Evolutionary conservation across 2,329 filamentous ascomycete species (phyloP).

Genomic region (Bisporella sp.): DNA sequence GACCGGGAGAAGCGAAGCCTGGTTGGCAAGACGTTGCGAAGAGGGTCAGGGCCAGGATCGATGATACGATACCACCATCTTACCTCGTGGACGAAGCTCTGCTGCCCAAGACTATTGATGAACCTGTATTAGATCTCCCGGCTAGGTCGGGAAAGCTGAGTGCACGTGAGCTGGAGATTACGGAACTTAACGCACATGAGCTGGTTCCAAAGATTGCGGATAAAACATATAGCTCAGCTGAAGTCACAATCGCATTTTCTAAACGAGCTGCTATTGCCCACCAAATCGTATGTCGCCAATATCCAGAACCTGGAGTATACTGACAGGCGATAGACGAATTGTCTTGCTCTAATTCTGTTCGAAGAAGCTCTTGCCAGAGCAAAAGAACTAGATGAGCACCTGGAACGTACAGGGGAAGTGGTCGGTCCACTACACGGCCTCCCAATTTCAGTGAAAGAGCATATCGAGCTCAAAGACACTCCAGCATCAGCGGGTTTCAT

Average conservation of each 20-base stretch:
- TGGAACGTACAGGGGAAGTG: neutral
- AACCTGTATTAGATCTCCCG: neutral
- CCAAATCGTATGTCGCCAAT: slow-evolving; percentile 34
- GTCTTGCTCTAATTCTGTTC: slow-evolving; percentile 16
- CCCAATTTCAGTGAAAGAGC: slow-evolving; percentile 1
- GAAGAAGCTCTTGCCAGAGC: slow-evolving; percentile 4
- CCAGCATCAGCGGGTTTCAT: neutral
- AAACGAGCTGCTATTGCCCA: slow-evolving; percentile 44
- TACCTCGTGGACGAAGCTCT: neutral
- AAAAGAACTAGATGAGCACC: slow-evolving; percentile 1
- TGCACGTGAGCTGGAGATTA: slow-evolving; percentile 39
- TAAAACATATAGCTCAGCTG: slow-evolving; percentile 37
- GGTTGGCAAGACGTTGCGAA: neutral
- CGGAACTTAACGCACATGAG: slow-evolving; percentile 24
- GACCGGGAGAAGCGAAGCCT: neutral
- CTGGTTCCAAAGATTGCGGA: slow-evolving; percentile 22
- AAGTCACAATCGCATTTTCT: slow-evolving; percentile 42
- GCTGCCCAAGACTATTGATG: neutral
- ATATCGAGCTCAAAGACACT: neutral
- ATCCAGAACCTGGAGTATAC: neutral
- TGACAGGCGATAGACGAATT: slow-evolving; percentile 18
- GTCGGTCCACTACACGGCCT: slow-evolving; percentile 5
- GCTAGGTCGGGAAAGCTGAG: slow-evolving; percentile 4
- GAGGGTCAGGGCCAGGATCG: neutral
- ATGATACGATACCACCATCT: neutral